phyloP scores from a whole-genome alignment of 179 eudicot species.

The Beta corolliflora region DNA sequence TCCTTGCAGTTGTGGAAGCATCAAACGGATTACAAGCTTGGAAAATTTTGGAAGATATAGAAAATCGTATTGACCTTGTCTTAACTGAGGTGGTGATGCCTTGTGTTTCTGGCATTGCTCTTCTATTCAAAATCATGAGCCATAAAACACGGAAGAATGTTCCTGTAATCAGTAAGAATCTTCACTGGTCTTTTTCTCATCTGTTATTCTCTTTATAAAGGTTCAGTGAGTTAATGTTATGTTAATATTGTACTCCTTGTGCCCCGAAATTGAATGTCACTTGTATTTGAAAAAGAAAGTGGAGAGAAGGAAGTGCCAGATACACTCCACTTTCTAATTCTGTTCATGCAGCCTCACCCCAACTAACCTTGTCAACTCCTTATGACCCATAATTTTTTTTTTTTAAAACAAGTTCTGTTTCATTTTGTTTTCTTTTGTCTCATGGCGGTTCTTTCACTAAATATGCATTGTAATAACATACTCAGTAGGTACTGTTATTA shows the following conservation, averaged over 20 bases:
- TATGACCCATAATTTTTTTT: neutral
- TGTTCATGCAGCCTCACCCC: neutral
- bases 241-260: neutral
- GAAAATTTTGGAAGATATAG: constrained; percentile 54
- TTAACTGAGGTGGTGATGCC: constrained; percentile 69
- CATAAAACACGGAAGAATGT: constrained; percentile 55
- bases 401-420: neutral
- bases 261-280: neutral
- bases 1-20: constrained; percentile 47
- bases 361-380: neutral
- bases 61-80: constrained; percentile 52
- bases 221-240: neutral
- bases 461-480: neutral
- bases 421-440: neutral
- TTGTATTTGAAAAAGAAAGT: neutral
- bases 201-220: neutral
- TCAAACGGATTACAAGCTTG: constrained; percentile 68
- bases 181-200: neutral
- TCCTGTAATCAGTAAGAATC: constrained; percentile 65
- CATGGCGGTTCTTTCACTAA: neutral
- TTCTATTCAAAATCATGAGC: constrained; percentile 62
- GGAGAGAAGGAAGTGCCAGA: neutral
- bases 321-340: neutral
- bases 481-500: neutral
- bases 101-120: constrained; percentile 52